Percentiles rank a stretch among this genome's conserved stretches.
Evolutionary conservation across 73 alveolate species (phyloP).

Genomic region (Paramecium primaurelia): DNA sequence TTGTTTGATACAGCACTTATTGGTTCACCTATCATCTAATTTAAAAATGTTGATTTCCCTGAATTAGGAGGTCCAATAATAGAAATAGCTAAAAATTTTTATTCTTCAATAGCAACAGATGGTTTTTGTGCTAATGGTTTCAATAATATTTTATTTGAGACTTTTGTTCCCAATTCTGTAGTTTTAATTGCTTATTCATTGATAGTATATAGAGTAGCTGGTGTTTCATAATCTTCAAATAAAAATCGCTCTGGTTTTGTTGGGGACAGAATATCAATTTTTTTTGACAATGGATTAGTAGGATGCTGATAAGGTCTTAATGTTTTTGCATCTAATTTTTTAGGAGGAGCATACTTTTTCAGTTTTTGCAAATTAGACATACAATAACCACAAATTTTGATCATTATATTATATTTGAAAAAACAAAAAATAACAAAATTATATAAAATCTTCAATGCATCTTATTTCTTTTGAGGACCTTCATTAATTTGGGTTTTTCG

Average conservation of each 20-base stretch:
- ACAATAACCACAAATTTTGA: background rate
- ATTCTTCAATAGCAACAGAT: background rate
- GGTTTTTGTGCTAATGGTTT: background rate
- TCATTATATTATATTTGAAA: background rate
- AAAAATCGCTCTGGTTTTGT: slow-evolving; percentile 8
- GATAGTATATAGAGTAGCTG: background rate
- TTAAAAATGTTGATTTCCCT: slow-evolving; percentile 56
- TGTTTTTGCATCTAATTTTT: background rate
- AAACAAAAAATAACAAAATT: background rate
- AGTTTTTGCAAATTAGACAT: slow-evolving; percentile 6
- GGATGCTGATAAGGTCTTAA: slow-evolving; percentile 31
- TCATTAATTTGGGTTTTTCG: background rate
- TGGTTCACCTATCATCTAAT: slow-evolving; percentile 26
- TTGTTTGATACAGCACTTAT: slow-evolving; percentile 57
- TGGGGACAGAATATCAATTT: background rate
- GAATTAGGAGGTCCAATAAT: slow-evolving; percentile 63
- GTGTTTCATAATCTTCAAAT: slow-evolving; percentile 22
- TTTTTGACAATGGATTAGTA: background rate
- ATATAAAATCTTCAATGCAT: background rate
- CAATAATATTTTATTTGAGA: background rate
- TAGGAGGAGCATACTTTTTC: slow-evolving; percentile 7
- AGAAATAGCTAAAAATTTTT: slow-evolving; percentile 26
- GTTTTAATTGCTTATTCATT: background rate
- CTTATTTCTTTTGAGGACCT: background rate
- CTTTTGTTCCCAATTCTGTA: background rate